Percentiles rank a stretch among this genome's conserved stretches.
These are phyloP conservation scores for Aspergillus awamori DNA, from an alignment of 2,329 filamentous ascomycete genomes.

Conservation along the genomic window DNA sequence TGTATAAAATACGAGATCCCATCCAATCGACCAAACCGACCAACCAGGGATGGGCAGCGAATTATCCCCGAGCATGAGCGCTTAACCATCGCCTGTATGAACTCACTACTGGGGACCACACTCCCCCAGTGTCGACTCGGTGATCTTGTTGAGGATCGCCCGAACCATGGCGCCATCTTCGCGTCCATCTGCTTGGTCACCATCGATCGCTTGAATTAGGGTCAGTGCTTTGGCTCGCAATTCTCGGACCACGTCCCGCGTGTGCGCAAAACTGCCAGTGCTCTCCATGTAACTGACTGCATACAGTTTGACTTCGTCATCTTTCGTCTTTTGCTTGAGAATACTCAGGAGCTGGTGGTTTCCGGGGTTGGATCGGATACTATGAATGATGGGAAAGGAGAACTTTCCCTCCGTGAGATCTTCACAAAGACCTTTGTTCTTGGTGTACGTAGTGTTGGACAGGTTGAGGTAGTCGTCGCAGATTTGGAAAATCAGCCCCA, in stretches of 20 bases:
- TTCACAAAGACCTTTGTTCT: slow-evolving; percentile 92
- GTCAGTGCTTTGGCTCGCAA: slow-evolving; percentile 66
- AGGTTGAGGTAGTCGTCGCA: slow-evolving; percentile 86
- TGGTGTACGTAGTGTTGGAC: slow-evolving; percentile 68
- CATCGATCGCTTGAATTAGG: slow-evolving; percentile 66
- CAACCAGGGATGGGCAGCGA: neutral
- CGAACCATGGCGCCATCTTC: slow-evolving; percentile 62
- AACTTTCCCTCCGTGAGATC: slow-evolving; percentile 97
- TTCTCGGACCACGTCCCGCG: slow-evolving; percentile 65
- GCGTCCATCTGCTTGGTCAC: slow-evolving; percentile 44
- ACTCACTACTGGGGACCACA: slow-evolving; percentile 6
- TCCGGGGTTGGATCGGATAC: slow-evolving; percentile 68
- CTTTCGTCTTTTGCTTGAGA: slow-evolving; percentile 81
- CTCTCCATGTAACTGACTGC: slow-evolving; percentile 88
- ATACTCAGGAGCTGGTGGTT: slow-evolving; percentile 82
- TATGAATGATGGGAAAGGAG: slow-evolving; percentile 92
- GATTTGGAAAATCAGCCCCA: slow-evolving; percentile 52
- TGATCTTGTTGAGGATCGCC: slow-evolving; percentile 71
- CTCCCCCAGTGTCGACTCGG: slow-evolving; percentile 40
- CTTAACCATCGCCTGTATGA: neutral
- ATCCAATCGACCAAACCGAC: slow-evolving; percentile 1
- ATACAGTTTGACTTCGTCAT: slow-evolving; percentile 87
- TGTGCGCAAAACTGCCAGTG: slow-evolving; percentile 89
- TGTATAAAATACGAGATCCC: neutral
- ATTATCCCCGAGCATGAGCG: neutral